Evolutionary conservation across 257 asterid species (phyloP).

Genomic region (Echium plantagineum): DNA sequence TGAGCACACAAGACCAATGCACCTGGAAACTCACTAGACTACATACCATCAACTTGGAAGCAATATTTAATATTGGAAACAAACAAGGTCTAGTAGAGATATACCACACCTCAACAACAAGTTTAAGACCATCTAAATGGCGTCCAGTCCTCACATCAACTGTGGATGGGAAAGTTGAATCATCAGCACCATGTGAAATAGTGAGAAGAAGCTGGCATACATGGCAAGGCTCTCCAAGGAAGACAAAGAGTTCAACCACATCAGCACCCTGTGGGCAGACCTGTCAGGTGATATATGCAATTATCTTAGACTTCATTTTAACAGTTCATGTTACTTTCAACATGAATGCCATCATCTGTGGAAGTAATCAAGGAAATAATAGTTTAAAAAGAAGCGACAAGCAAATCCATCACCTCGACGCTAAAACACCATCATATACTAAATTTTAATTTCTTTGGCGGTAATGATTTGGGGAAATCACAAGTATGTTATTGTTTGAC

Average conservation of each 20-base stretch:
- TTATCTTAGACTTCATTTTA: neutral
- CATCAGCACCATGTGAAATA: constrained; percentile 91
- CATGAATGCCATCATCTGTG: constrained; percentile 2
- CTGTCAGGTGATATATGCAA: constrained; percentile 29
- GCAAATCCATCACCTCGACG: too few relatives aligned
- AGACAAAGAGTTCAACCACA: constrained; percentile 90
- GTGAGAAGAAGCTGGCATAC: constrained; percentile 90
- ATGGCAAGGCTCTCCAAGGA: constrained; percentile 95
- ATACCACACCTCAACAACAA: constrained; percentile 82
- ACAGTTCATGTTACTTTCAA: neutral
- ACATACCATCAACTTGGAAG: too few relatives aligned
- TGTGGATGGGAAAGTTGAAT: constrained; percentile 83
- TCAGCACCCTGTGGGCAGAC: constrained; percentile 84
- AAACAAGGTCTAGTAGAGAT: constrained; percentile 23
- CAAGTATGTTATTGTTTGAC: neutral
- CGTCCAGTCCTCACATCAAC: constrained; percentile 95
- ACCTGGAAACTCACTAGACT: neutral
- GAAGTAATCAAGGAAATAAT: too few relatives aligned
- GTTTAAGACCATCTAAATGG: constrained; percentile 77
- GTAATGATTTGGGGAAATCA: neutral
- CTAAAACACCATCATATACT: neutral
- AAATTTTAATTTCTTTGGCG: neutral
- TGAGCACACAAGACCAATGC: neutral
- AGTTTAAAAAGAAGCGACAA: neutral
- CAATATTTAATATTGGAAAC: constrained; percentile 13